Evolutionary conservation across 208 protist species (phyloP).

Genomic region (Crithidia bombi): DNA sequence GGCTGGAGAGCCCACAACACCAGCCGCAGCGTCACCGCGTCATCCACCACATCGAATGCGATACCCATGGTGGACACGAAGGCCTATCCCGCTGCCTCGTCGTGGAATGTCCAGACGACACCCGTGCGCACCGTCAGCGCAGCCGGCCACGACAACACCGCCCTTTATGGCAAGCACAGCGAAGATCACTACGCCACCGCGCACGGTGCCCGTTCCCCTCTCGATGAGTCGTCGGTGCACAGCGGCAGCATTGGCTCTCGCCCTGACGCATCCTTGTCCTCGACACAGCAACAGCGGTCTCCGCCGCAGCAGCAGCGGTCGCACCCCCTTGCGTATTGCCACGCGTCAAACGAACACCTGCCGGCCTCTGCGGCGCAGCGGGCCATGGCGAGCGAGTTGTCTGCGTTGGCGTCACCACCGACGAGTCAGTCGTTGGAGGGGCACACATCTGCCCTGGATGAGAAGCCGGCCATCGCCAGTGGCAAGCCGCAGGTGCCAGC

Average conservation of each 20-base stretch:
- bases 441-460: conserved; percentile 15
- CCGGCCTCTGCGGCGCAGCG: conserved; percentile 45
- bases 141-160: neutral
- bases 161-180: neutral
- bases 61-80: conserved; percentile 7
- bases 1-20: neutral
- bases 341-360: conserved; percentile 42
- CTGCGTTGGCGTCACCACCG: conserved; percentile 1
- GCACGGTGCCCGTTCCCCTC: neutral
- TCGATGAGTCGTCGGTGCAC: conserved; percentile 4
- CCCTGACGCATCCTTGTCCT: neutral
- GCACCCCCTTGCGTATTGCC: neutral
- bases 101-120: conserved; percentile 12
- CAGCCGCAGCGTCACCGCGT: neutral
- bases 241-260: conserved; percentile 4
- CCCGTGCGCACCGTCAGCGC: neutral
- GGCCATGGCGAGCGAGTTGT: conserved; percentile 1
- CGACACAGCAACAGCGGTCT: neutral
- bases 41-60: neutral
- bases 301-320: neutral
- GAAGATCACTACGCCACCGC: neutral
- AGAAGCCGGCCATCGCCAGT: conserved; percentile 28
- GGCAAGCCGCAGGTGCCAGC: conserved; percentile 26
- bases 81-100: neutral
- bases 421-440: neutral